phyloP scores from a whole-genome alignment of 1,284 basidiomycete species.

The Fomitopsis betulina region DNA sequence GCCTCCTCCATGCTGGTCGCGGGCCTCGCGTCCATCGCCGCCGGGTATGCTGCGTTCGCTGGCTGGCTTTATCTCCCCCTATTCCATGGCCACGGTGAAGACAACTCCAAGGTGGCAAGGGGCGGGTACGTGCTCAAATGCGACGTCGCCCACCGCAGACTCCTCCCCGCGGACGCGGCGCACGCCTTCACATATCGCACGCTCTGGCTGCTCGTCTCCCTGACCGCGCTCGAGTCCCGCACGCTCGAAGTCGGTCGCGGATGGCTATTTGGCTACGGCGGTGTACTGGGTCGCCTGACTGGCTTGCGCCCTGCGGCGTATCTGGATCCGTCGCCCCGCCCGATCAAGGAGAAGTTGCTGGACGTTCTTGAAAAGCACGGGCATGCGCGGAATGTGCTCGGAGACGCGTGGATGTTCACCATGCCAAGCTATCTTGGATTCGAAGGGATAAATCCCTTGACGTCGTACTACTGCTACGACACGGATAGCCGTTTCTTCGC shows the following conservation, averaged over 20 bases:
- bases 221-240: slow-evolving; percentile 51
- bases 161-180: slow-evolving; percentile 45
- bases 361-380: slow-evolving; percentile 32
- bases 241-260: slow-evolving; percentile 46
- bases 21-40: background rate
- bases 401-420: slow-evolving; percentile 67
- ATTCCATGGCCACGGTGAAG: too few relatives aligned
- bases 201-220: slow-evolving; percentile 54
- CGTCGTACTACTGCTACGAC: slow-evolving; percentile 68
- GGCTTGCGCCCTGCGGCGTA: slow-evolving; percentile 47
- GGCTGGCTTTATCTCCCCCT: background rate
- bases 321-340: slow-evolving; percentile 29
- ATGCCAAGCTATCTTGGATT: slow-evolving; percentile 70
- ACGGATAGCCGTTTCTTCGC: slow-evolving; percentile 35
- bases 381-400: slow-evolving; percentile 24
- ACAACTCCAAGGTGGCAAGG: too few relatives aligned
- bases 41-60: background rate
- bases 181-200: slow-evolving; percentile 67
- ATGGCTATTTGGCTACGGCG: slow-evolving; percentile 49
- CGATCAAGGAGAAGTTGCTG: slow-evolving; percentile 38
- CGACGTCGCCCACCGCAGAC: slow-evolving; percentile 52
- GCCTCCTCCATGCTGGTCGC: background rate
- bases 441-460: slow-evolving; percentile 74
- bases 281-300: slow-evolving; percentile 37
- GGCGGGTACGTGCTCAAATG: slow-evolving; percentile 45